Base-by-base conservation (phyloP, 441 rosid genomes). In the Lepidium campestre region DNA sequence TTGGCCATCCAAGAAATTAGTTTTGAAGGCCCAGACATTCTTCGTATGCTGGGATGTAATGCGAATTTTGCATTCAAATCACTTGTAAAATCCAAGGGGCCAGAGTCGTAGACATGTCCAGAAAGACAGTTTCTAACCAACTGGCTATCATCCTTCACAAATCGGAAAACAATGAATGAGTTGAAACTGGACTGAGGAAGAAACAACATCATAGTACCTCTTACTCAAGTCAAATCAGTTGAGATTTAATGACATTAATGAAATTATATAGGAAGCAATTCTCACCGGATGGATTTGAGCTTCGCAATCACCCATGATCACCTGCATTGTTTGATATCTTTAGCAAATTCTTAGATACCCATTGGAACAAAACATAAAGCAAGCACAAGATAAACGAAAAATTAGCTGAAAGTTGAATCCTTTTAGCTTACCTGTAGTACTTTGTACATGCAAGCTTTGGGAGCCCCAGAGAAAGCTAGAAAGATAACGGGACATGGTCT, bases 391-490 rank as follows among this genome's bases (percentile, higher is more conserved):
- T 19, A 5, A 17, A 39, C 52, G 6, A 40, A 15, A 42, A n/a
- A 49, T 44, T 5, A 62, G 15, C 50, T 47, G 19, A 39, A 67
- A 67, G 22, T 22, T 7, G 1, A 62, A 56, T 23, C 27, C 31
- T 37, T 40, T 17, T 18, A 57, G 34, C 44, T 62, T 77, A 77
- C 98, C 95, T 93, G 95, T 62, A 86, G 79, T 29, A 82, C 86
- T 83, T 90, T 89, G 81, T 85, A 83, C 97, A 90, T 77, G 75
- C 95, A 89, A 70, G 97, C 93, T 80, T 93, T 90, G 1, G 96
- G 67, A 80, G 88, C 90, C 1, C 91, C 97, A 72, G 97, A 93
- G 74, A 93, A 75, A 27, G 97, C 85, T 25, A 85, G 78, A 73
- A 90, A 87, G 60, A 89, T 83, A 57, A 88, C 79, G 18, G 98